Conservation (phyloP, 179 eudicot species). For the Heliamphora pulchella region DNA sequence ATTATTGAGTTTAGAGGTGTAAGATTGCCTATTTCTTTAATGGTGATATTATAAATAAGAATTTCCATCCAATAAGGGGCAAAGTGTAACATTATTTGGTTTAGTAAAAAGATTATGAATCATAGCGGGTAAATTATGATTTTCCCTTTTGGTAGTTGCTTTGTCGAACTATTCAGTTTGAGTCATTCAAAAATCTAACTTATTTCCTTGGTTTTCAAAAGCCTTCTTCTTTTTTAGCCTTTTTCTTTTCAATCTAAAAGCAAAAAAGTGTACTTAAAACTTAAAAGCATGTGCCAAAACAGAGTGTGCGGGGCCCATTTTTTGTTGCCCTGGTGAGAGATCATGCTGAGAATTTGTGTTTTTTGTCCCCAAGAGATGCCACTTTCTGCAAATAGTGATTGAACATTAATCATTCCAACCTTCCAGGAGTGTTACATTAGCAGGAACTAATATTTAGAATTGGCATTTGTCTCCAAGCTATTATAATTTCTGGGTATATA, state of each 20-base stretch:
- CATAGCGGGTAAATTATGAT: too few relatives aligned
- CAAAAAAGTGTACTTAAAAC: too few relatives aligned
- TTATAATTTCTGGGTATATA: neutral
- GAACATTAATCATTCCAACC: neutral
- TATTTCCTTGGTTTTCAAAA: too few relatives aligned
- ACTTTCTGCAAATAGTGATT: slow-evolving; percentile 8
- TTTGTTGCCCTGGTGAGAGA: neutral
- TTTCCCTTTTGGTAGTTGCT: neutral
- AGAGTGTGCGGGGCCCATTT: neutral
- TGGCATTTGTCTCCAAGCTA: neutral
- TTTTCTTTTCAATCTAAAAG: too few relatives aligned
- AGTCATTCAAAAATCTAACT: neutral
- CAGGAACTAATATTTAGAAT: neutral
- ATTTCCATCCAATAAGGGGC: too few relatives aligned
- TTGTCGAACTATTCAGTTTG: neutral
- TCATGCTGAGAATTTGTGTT: neutral
- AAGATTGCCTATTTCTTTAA: too few relatives aligned
- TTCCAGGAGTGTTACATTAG: neutral
- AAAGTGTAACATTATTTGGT: too few relatives aligned
- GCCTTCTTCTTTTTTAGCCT: too few relatives aligned
- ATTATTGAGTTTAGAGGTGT: too few relatives aligned
- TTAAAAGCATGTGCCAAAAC: too few relatives aligned
- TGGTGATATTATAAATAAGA: too few relatives aligned
- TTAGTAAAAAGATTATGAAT: too few relatives aligned
- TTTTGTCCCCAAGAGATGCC: neutral